A percentile compares a stretch with the other conserved stretches of the same genome.
These are phyloP conservation scores for Paradendryphiella salina DNA, from an alignment of 2,329 filamentous ascomycete species.

Conservation along the genomic window DNA sequence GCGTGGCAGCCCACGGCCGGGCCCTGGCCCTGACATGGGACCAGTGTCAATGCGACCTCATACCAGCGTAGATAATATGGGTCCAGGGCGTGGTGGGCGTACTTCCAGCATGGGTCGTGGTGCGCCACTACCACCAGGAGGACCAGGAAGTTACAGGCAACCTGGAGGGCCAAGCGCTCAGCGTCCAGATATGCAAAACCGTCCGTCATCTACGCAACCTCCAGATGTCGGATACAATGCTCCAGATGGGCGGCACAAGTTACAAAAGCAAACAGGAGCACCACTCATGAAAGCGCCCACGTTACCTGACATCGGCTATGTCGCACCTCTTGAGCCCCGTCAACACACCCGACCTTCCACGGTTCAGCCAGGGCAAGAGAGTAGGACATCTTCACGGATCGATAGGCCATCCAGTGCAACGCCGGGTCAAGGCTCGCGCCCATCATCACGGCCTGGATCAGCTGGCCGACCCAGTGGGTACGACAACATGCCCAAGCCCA, in stretches of 20 bases:
- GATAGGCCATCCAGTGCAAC: conserved; percentile 8
- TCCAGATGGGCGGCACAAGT: conserved; percentile 50
- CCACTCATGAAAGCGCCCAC: conserved; percentile 40
- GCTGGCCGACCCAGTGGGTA: conserved; percentile 36
- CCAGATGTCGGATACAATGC: conserved; percentile 51
- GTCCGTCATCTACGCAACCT: conserved; percentile 48
- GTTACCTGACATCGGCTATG: conserved; percentile 45
- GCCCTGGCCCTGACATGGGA: conserved; percentile 33
- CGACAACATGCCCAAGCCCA: conserved; percentile 32
- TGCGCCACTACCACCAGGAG: conserved; percentile 35
- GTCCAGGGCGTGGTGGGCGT: conserved; percentile 40
- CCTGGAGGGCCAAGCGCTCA: conserved; percentile 46
- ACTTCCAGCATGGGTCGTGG: conserved; percentile 34
- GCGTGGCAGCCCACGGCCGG: conserved; percentile 32
- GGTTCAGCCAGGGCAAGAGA: conserved; percentile 41
- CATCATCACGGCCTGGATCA: conserved; percentile 34
- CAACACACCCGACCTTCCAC: conserved; percentile 44
- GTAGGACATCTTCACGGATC: conserved; percentile 31
- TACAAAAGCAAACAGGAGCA: conserved; percentile 45
- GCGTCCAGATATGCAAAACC: conserved; percentile 37
- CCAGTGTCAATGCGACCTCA: conserved; percentile 43
- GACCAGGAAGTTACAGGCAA: conserved; percentile 43
- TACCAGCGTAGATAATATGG: conserved; percentile 44
- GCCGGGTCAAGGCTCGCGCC: conserved; percentile 5
- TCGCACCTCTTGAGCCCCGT: conserved; percentile 43